These are phyloP conservation scores for Antonospora locustae DNA, from an alignment of 371 early-diverging fungal species.

Conservation along the genomic window DNA sequence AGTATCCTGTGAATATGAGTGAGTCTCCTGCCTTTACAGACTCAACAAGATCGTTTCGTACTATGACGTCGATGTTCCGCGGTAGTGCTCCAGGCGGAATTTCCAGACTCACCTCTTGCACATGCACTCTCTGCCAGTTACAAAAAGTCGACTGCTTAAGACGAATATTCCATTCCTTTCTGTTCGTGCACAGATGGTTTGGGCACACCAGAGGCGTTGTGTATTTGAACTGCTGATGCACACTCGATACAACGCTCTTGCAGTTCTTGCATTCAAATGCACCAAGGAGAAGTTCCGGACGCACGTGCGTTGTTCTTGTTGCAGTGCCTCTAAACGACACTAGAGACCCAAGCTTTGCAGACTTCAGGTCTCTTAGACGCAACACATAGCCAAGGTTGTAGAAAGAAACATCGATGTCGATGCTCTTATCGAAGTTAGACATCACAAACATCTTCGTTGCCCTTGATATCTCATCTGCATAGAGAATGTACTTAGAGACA, in stretches of 20 bases:
- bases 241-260: constrained; percentile 62
- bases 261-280: constrained; percentile 81
- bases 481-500: too few species aligned
- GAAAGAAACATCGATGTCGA: too few species aligned
- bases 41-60: constrained; percentile 83
- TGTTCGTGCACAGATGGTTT: constrained; percentile 71
- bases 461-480: too few species aligned
- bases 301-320: constrained; percentile 86
- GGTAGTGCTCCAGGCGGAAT: constrained; percentile 94
- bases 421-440: too few species aligned
- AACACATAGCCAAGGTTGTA: too few species aligned
- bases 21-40: constrained; percentile 88
- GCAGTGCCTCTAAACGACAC: constrained; percentile 79
- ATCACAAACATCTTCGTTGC: too few species aligned
- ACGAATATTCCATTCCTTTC: constrained; percentile 64
- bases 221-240: constrained; percentile 86
- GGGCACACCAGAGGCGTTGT: constrained; percentile 85
- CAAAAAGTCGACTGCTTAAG: constrained; percentile 73
- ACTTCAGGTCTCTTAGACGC: constrained; percentile 76
- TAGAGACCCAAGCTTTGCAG: constrained; percentile 69
- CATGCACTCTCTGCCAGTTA: constrained; percentile 90
- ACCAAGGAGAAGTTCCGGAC: constrained; percentile 81
- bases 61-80: constrained; percentile 81
- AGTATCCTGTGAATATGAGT: constrained; percentile 72
- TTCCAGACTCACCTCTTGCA: constrained; percentile 90